Percentiles rank a stretch among this genome's conserved stretches.
Conservation (phyloP, 129 eudicot species). For the Lonicera japonica region DNA sequence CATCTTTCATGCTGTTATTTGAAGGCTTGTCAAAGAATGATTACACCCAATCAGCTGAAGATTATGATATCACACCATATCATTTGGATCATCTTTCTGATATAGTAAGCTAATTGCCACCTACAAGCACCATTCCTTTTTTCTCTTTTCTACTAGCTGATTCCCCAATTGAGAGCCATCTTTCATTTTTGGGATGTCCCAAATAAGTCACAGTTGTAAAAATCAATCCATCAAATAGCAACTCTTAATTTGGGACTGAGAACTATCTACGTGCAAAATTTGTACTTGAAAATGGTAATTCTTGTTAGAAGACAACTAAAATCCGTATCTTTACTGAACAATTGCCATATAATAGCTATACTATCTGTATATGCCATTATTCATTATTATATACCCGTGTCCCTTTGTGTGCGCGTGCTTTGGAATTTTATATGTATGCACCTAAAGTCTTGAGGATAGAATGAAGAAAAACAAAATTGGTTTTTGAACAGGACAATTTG, state of each 20-base stretch:
- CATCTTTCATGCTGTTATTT: constrained; percentile 53
- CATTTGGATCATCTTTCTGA: constrained; percentile 29
- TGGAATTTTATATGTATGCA: no score
- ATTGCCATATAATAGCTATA: neutral
- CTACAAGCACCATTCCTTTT: neutral
- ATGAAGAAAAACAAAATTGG: neutral
- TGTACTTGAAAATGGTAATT: neutral
- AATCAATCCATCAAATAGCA: no score
- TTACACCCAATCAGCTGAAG: constrained; percentile 30
- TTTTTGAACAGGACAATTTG: constrained; percentile 40
- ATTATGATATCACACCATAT: constrained; percentile 49
- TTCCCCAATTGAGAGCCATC: no score
- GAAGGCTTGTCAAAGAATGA: constrained; percentile 62
- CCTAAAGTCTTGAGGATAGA: no score
- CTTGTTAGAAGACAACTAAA: neutral
- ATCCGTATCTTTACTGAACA: neutral
- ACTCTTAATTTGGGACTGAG: no score
- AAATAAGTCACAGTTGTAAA: no score
- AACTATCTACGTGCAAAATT: neutral
- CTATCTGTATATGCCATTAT: no score
- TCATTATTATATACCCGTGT: no score
- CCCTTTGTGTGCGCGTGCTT: no score
- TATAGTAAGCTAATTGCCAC: constrained; percentile 47
- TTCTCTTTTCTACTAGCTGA: neutral
- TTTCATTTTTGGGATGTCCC: no score